phyloP scores from a whole-genome alignment of 176 grass and related monocot species.

The Poa pratensis region DNA sequence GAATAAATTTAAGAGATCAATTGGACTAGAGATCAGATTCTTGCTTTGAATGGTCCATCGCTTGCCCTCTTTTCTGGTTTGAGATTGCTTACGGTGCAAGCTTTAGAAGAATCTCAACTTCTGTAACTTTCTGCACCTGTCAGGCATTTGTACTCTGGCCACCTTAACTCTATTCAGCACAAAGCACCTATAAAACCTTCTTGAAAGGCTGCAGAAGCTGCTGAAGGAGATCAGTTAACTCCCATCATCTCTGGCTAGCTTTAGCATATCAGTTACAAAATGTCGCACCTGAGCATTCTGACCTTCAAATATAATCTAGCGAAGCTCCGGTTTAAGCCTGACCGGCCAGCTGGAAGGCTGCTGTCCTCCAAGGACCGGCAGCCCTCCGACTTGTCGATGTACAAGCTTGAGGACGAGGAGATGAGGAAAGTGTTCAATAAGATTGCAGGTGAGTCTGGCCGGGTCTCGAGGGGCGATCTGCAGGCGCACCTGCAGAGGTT shows the following conservation, averaged over 20 bases:
- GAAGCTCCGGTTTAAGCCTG: conserved; percentile 44
- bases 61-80: conserved; percentile 47
- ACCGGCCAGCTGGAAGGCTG: background rate
- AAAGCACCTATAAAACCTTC: conserved; percentile 20
- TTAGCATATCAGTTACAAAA: conserved; percentile 34
- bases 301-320: conserved; percentile 71
- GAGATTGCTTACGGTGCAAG: conserved; percentile 13
- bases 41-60: conserved; percentile 50
- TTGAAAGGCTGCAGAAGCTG: background rate
- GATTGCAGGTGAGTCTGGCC: conserved; percentile 40
- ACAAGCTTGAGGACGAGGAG: conserved; percentile 58
- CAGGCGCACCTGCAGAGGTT: conserved; percentile 39
- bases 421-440: conserved; percentile 65
- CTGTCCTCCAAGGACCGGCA: conserved; percentile 49
- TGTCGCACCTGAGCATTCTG: conserved; percentile 65
- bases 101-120: conserved; percentile 51
- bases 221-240: background rate
- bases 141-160: conserved; percentile 37
- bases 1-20: conserved; percentile 29
- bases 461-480: conserved; percentile 49
- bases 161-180: conserved; percentile 4
- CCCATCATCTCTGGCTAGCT: background rate
- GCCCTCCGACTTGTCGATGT: conserved; percentile 54
- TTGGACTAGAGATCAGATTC: conserved; percentile 43
- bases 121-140: conserved; percentile 55